Percentiles rank a stretch among this genome's conserved stretches.
Evolutionary conservation across 2,329 filamentous ascomycete species (phyloP).

Genomic region (Ophiocordyceps robertsii): DNA sequence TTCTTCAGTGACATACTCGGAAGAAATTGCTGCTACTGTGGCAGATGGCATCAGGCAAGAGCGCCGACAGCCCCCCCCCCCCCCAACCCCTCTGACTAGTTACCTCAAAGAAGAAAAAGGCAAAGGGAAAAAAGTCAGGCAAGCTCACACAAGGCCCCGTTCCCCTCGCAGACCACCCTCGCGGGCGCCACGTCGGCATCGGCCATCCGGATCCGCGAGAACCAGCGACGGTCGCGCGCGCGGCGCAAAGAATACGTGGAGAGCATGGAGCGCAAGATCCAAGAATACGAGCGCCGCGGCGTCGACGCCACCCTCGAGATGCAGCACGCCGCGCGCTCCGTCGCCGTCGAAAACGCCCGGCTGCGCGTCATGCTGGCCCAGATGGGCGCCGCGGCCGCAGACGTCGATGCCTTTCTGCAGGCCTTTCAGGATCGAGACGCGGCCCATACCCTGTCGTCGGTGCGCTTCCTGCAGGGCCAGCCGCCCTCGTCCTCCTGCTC

Average conservation of each 20-base stretch:
- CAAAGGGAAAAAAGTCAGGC: background rate
- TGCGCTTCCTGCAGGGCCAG: background rate
- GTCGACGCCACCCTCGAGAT: constrained; percentile 37
- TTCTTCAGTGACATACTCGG: too few species aligned
- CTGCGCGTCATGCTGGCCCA: constrained; percentile 28
- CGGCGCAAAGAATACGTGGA: constrained; percentile 36
- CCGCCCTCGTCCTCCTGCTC: too few species aligned
- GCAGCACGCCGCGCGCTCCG: constrained; percentile 36
- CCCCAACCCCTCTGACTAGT: too few species aligned
- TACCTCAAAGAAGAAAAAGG: background rate
- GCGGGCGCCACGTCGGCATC: constrained; percentile 15
- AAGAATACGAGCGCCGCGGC: constrained; percentile 32
- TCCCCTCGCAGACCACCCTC: background rate
- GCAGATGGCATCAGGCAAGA: background rate
- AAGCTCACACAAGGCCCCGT: constrained; percentile 1
- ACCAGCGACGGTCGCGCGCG: constrained; percentile 38
- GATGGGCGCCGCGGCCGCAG: constrained; percentile 22
- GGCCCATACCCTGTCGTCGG: constrained; percentile 11
- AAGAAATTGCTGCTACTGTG: background rate
- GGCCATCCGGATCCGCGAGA: constrained; percentile 31
- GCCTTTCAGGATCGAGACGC: constrained; percentile 18
- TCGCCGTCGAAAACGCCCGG: constrained; percentile 33
- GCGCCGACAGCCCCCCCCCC: too few species aligned
- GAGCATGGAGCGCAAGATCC: constrained; percentile 30
- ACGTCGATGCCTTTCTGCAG: constrained; percentile 26